These are phyloP conservation scores for Schizonepeta tenuifolia DNA, from an alignment of 257 asterid species.

Conservation along the genomic window DNA sequence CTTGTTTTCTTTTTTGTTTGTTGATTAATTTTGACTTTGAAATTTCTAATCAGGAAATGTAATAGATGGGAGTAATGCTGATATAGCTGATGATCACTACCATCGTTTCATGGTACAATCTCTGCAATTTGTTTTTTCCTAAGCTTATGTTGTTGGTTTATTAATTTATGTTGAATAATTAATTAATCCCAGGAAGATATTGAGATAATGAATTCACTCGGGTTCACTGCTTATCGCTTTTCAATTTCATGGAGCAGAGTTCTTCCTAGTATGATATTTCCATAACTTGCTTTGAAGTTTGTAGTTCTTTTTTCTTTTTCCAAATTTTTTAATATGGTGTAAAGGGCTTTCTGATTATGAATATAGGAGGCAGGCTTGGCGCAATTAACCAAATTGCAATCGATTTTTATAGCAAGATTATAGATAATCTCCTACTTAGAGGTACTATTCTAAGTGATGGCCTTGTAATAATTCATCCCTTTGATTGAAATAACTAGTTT, in stretches of 20 bases:
- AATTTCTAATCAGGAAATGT: constrained; percentile 47
- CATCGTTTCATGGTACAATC: constrained; percentile 73
- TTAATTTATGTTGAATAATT: neutral
- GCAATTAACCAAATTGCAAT: constrained; percentile 57
- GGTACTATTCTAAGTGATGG: constrained; percentile 39
- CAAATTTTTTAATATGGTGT: neutral
- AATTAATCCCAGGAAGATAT: constrained; percentile 65
- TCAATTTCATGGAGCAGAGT: constrained; percentile 91
- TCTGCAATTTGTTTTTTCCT: neutral
- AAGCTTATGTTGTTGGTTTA: constrained; percentile 8
- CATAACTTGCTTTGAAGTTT: constrained; percentile 3
- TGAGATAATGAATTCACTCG: constrained; percentile 62
- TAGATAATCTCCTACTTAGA: constrained; percentile 53
- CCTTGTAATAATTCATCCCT: neutral
- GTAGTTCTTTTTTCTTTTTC: too few species aligned
- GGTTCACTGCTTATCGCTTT: constrained; percentile 68
- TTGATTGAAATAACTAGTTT: neutral
- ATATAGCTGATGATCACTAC: constrained; percentile 79
- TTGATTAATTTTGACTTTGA: neutral
- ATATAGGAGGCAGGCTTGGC: constrained; percentile 67
- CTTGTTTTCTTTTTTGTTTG: neutral
- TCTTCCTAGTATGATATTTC: constrained; percentile 64
- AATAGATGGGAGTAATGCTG: constrained; percentile 56
- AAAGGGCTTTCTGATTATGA: constrained; percentile 22
- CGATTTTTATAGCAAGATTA: constrained; percentile 53